A percentile compares a stretch with the other conserved stretches of the same genome.
phyloP scores from a whole-genome alignment of 176 grass and related monocot species.

The Poa annua region DNA sequence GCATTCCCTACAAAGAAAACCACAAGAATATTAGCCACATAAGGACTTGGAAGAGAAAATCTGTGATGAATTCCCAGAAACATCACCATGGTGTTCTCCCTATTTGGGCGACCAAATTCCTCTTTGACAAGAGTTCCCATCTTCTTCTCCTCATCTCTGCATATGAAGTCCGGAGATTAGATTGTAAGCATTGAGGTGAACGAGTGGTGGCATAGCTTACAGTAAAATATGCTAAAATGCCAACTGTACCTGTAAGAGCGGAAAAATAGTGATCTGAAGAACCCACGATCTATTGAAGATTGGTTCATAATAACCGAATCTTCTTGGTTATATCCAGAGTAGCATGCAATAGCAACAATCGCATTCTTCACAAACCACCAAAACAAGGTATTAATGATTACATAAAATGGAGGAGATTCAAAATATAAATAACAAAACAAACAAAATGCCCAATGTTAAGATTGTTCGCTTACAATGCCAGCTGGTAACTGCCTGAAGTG shows the following conservation, averaged over 20 bases:
- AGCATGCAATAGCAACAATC: constrained; percentile 99
- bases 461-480: constrained; percentile 85
- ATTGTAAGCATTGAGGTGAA: constrained; percentile 26
- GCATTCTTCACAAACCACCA: constrained; percentile 78
- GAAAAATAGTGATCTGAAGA: constrained; percentile 96
- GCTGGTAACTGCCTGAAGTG: constrained; percentile 97
- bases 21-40: constrained; percentile 29
- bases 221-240: constrained; percentile 27
- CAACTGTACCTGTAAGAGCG: constrained; percentile 80
- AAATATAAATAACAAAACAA: constrained; percentile 21
- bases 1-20: constrained; percentile 74
- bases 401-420: constrained; percentile 6
- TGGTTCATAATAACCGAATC: constrained; percentile 99
- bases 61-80: constrained; percentile 23
- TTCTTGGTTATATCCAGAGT: constrained; percentile 99
- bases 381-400: constrained; percentile 39
- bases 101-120: constrained; percentile 94
- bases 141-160: constrained; percentile 97
- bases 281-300: constrained; percentile 97
- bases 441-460: neutral
- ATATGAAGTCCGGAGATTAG: constrained; percentile 13
- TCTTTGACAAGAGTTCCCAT: constrained; percentile 98
- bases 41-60: constrained; percentile 2
- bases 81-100: constrained; percentile 92
- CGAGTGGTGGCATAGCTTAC: constrained; percentile 8